Conservation (phyloP, 2,329 filamentous ascomycete species). For the Thielaviopsis populi region DNA sequence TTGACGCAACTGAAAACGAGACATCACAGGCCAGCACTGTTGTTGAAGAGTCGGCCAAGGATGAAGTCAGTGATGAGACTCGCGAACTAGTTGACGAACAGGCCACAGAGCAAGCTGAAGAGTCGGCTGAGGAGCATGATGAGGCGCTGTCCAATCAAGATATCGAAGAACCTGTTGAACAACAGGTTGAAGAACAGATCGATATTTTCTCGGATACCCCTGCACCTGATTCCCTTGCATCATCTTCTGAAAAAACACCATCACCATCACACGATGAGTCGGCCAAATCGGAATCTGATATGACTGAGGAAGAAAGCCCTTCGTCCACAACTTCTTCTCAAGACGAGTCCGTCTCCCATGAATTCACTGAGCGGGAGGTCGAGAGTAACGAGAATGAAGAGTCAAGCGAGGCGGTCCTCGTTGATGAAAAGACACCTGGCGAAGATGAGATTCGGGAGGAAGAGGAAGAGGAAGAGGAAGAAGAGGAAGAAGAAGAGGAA, state of each 20-base stretch:
- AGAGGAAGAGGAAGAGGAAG: neutral
- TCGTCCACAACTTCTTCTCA: neutral
- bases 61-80: neutral
- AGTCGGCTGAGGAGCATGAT: neutral
- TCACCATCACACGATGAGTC: neutral
- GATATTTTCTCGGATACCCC: neutral
- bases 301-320: neutral
- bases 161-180: neutral
- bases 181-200: neutral
- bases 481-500: neutral
- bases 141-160: neutral
- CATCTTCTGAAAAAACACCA: neutral
- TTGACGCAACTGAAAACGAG: neutral
- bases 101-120: neutral
- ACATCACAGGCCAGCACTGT: neutral
- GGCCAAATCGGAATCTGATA: neutral
- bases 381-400: neutral
- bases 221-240: neutral
- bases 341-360: neutral
- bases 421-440: neutral
- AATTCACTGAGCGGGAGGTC: neutral
- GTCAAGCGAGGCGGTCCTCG: too few relatives aligned
- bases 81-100: neutral
- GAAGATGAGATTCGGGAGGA: slow-evolving; percentile 1
- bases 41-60: neutral